phyloP scores from a whole-genome alignment of 768 basidiomycete species.

The Tricholoma terreum region DNA sequence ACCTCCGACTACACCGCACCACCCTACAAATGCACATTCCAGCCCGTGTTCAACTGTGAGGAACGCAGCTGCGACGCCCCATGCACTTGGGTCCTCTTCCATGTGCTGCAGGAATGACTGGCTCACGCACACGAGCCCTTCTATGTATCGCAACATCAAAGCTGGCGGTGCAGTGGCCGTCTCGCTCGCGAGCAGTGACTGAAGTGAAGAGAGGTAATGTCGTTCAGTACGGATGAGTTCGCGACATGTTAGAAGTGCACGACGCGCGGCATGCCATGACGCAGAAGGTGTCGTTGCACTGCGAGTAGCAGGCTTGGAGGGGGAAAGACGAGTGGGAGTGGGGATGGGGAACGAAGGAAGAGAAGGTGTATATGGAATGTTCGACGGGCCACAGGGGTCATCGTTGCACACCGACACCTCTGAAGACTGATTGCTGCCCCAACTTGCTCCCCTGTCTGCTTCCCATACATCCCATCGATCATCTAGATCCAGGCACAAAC shows the following conservation, averaged over 20 bases:
- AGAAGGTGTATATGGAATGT: slow-evolving; percentile 18
- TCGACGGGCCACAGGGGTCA: background rate
- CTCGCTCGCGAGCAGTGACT: slow-evolving; percentile 14
- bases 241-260: slow-evolving; percentile 24
- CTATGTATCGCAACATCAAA: slow-evolving; percentile 38
- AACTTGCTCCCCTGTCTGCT: background rate
- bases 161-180: slow-evolving; percentile 34
- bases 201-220: slow-evolving; percentile 13
- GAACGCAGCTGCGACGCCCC: slow-evolving; percentile 51
- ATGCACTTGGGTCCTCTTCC: slow-evolving; percentile 44
- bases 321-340: background rate
- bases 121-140: slow-evolving; percentile 39
- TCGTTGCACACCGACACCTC: background rate
- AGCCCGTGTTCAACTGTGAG: slow-evolving; percentile 45
- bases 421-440: slow-evolving; percentile 5
- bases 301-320: slow-evolving; percentile 18
- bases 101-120: slow-evolving; percentile 36
- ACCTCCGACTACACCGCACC: slow-evolving; percentile 45
- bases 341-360: slow-evolving; percentile 18
- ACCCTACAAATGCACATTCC: slow-evolving; percentile 46
- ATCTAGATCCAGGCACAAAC: slow-evolving; percentile 5
- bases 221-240: slow-evolving; percentile 25
- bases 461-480: slow-evolving; percentile 19
- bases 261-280: slow-evolving; percentile 22
- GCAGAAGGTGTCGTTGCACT: slow-evolving; percentile 13